Conservation (phyloP, 2,329 filamentous ascomycete genomes). For the Colletotrichum destructivum region DNA sequence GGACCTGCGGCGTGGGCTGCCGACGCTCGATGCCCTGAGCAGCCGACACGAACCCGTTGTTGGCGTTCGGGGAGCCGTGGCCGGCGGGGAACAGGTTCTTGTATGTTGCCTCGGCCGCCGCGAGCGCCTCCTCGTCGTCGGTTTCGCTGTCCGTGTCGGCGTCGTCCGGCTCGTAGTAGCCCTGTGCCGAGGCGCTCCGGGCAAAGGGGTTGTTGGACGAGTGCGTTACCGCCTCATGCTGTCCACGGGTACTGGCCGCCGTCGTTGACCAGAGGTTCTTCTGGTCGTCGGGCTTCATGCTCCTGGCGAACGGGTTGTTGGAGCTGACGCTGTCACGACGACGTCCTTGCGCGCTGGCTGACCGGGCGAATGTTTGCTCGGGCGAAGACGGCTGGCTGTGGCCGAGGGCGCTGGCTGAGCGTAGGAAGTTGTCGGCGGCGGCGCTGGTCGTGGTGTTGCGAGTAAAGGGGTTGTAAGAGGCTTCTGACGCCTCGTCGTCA, state of each 20-base stretch:
- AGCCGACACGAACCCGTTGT: constrained; percentile 8
- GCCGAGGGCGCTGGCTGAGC: constrained; percentile 18
- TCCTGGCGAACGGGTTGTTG: constrained; percentile 34
- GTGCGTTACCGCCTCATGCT: background rate
- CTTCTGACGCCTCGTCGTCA: background rate
- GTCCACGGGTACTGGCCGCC: background rate
- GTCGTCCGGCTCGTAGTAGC: background rate
- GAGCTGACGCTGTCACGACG: background rate
- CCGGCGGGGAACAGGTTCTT: background rate
- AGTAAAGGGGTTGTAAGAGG: constrained; percentile 21
- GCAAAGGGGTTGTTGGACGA: constrained; percentile 21
- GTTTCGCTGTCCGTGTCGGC: constrained; percentile 1
- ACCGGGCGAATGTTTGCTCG: constrained; percentile 20
- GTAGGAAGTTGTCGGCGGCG: constrained; percentile 32
- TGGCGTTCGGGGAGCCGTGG: background rate
- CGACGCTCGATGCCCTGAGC: constrained; percentile 7
- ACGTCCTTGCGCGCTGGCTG: constrained; percentile 17
- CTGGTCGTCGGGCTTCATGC: constrained; percentile 9
- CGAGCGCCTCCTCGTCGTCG: constrained; percentile 13
- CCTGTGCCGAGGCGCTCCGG: background rate
- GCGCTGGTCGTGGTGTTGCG: constrained; percentile 24
- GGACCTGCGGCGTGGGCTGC: constrained; percentile 29
- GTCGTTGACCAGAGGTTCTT: constrained; percentile 2
- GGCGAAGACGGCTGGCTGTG: constrained; percentile 5
- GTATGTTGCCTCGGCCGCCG: constrained; percentile 6